These are phyloP conservation scores for Fraxinus latifolia DNA, from an alignment of 305 asterid genomes.

Conservation along the genomic window DNA sequence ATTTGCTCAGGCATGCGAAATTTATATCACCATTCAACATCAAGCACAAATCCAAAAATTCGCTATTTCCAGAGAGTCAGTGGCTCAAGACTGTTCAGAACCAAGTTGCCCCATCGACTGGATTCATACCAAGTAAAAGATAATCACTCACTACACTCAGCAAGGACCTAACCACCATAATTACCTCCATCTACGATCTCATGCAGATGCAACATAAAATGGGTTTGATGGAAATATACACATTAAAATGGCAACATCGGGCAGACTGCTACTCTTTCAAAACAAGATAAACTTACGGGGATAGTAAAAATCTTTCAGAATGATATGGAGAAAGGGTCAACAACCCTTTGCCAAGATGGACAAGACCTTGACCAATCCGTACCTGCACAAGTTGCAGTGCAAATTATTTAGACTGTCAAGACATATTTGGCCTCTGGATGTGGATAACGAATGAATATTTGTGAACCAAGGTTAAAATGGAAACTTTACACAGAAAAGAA, in stretches of 20 bases:
- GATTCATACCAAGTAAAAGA: not conserved
- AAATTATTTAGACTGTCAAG: conserved; percentile 22
- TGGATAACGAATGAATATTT: not conserved
- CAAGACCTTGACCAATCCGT: conserved; percentile 94
- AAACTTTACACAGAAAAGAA: conserved; percentile 79
- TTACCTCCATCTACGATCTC: not conserved
- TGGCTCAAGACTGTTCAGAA: not conserved
- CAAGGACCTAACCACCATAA: not conserved
- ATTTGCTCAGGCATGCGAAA: not conserved
- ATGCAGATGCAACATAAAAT: not conserved
- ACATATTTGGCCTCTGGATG: conserved; percentile 21
- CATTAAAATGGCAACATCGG: conserved; percentile 6
- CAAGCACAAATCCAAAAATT: not conserved
- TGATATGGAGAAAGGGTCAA: conserved; percentile 90
- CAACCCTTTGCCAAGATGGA: conserved; percentile 88
- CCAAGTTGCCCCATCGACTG: not conserved
- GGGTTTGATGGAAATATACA: not conserved
- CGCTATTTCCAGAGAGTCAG: not conserved
- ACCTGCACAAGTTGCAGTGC: conserved; percentile 50
- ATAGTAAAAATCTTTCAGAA: conserved; percentile 71
- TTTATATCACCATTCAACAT: not conserved
- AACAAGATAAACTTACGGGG: conserved; percentile 62
- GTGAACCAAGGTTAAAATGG: conserved; percentile 12
- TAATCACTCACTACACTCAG: not conserved
- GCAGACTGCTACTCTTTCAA: not conserved